phyloP scores from a whole-genome alignment of 2,329 filamentous ascomycete genomes.

The Fusarium veterinarium region DNA sequence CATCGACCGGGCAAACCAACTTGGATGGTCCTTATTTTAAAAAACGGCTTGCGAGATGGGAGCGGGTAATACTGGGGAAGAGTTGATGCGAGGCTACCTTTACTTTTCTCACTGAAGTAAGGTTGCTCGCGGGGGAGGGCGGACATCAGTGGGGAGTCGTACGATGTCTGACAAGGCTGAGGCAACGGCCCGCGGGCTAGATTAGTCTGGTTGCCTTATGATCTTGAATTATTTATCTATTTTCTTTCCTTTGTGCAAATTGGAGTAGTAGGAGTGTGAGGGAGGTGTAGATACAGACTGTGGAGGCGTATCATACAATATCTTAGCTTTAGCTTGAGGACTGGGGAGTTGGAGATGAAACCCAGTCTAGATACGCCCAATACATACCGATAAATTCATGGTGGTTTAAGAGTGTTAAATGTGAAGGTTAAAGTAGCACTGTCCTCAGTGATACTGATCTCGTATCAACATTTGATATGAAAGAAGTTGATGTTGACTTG shows the following conservation, averaged over 20 bases:
- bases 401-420: not conserved
- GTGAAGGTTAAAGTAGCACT: not conserved
- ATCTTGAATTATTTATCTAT: constrained; percentile 20
- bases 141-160: constrained; percentile 46
- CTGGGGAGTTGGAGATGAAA: constrained; percentile 26
- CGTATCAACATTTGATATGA: too few relatives aligned
- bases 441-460: not conserved
- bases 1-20: constrained; percentile 28
- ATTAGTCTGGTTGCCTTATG: constrained; percentile 11
- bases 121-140: constrained; percentile 35
- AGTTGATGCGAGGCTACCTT: constrained; percentile 44
- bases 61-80: constrained; percentile 47
- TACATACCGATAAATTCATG: constrained; percentile 30
- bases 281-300: constrained; percentile 40
- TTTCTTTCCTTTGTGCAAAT: constrained; percentile 45
- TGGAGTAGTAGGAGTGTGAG: constrained; percentile 15
- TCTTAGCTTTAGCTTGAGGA: constrained; percentile 18
- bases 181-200: constrained; percentile 40
- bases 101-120: constrained; percentile 37
- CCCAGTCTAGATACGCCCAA: constrained; percentile 24
- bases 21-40: constrained; percentile 26
- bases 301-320: constrained; percentile 33
- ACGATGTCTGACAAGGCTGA: constrained; percentile 46
- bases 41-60: constrained; percentile 31
- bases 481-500: not conserved